A percentile compares a stretch with the other conserved stretches of the same genome.
phyloP scores from a whole-genome alignment of 2,329 filamentous ascomycete species.

The Diaporthe sp. region DNA sequence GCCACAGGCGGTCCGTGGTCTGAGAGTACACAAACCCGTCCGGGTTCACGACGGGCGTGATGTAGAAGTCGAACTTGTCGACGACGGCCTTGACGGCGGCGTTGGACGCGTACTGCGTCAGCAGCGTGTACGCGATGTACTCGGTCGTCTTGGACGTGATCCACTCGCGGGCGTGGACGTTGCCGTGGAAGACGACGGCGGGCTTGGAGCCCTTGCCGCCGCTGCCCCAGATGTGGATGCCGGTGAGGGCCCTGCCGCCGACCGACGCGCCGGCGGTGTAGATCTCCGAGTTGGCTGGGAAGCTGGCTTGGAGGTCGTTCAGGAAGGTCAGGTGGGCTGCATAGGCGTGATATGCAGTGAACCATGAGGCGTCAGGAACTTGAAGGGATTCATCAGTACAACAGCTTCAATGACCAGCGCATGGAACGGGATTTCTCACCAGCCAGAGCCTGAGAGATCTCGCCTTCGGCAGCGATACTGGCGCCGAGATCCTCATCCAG shows the following conservation, averaged over 20 bases:
- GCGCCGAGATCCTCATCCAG: slow-evolving; percentile 45
- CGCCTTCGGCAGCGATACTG: slow-evolving; percentile 44
- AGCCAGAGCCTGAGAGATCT: slow-evolving; percentile 13
- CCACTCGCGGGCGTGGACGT: slow-evolving; percentile 69
- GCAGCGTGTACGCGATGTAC: slow-evolving; percentile 63
- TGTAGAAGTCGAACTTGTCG: slow-evolving; percentile 72
- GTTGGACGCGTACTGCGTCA: slow-evolving; percentile 57
- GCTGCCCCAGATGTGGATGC: slow-evolving; percentile 67
- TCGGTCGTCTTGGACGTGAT: slow-evolving; percentile 63
- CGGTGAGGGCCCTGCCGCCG: slow-evolving; percentile 68
- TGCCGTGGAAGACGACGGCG: slow-evolving; percentile 65
- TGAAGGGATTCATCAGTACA: slow-evolving; percentile 45
- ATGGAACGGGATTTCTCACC: neutral
- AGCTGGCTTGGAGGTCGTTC: slow-evolving; percentile 58
- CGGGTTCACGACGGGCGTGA: slow-evolving; percentile 68
- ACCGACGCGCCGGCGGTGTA: slow-evolving; percentile 60
- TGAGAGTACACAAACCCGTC: slow-evolving; percentile 67
- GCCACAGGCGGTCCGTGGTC: slow-evolving; percentile 65
- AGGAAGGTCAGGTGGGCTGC: slow-evolving; percentile 64
- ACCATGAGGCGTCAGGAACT: slow-evolving; percentile 59
- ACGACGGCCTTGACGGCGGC: slow-evolving; percentile 58
- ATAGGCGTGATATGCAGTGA: slow-evolving; percentile 67
- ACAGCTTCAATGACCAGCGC: neutral
- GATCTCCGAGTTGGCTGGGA: slow-evolving; percentile 62
- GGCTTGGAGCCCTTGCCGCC: slow-evolving; percentile 59